phyloP scores from a whole-genome alignment of 345 rosid genomes.

The Atalantia buxifolia region DNA sequence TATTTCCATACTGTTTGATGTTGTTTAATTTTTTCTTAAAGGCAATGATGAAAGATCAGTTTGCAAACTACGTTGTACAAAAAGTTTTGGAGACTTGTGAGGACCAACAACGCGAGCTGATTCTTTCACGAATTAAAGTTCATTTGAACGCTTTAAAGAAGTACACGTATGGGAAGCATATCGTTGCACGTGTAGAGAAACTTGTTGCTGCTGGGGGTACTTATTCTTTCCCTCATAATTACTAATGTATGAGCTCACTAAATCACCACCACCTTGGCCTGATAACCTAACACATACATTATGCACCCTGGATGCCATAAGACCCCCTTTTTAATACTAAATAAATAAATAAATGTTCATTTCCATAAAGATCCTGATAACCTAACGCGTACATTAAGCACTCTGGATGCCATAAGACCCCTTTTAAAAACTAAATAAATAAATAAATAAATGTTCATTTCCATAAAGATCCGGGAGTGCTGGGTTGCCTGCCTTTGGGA shows the following conservation, averaged over 20 bases:
- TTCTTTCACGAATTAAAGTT: constrained; percentile 67
- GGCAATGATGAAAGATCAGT: constrained; percentile 95
- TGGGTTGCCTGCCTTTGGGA: neutral
- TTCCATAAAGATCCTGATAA: neutral
- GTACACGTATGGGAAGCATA: constrained; percentile 84
- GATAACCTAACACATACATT: neutral
- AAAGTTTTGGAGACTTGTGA: constrained; percentile 82
- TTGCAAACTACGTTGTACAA: constrained; percentile 86
- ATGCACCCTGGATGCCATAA: neutral
- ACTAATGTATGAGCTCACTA: neutral
- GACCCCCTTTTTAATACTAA: neutral
- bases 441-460: too few species aligned
- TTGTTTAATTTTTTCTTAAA: constrained; percentile 9
- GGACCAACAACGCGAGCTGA: constrained; percentile 69
- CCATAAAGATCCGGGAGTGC: neutral
- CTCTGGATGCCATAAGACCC: neutral
- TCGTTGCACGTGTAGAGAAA: constrained; percentile 85
- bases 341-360: too few species aligned
- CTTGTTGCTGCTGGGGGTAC: constrained; percentile 87
- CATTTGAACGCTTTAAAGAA: constrained; percentile 79
- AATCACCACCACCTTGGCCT: neutral
- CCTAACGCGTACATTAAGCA: neutral
- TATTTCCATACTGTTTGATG: neutral
- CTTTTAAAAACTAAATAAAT: too few species aligned
- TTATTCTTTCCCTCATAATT: neutral